These are phyloP conservation scores for Glutinoglossum americanum DNA, from an alignment of 495 filamentous ascomycete species.

Conservation along the genomic window DNA sequence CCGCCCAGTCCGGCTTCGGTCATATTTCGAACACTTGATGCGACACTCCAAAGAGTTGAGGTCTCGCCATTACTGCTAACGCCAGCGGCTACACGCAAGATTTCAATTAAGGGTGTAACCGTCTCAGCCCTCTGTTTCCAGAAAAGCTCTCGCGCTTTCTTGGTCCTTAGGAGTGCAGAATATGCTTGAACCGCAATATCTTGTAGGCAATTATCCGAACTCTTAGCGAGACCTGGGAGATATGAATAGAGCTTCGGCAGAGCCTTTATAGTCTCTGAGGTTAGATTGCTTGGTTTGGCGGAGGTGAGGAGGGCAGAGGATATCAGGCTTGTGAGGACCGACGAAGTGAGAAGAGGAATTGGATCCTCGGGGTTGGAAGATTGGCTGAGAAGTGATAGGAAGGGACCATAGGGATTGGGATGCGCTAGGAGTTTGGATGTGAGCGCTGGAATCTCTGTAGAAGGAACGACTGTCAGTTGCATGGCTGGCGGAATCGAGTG, in stretches of 20 bases:
- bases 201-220: constrained; percentile 67
- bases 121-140: constrained; percentile 77
- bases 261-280: constrained; percentile 43
- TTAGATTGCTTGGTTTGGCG: constrained; percentile 32
- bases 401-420: constrained; percentile 59
- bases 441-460: constrained; percentile 54
- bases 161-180: constrained; percentile 62
- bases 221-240: constrained; percentile 60
- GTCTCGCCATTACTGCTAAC: constrained; percentile 35
- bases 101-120: constrained; percentile 57
- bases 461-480: constrained; percentile 7
- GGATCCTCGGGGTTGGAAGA: constrained; percentile 65
- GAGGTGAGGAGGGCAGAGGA: constrained; percentile 39
- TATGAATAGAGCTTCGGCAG: constrained; percentile 74
- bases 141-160: constrained; percentile 56
- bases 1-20: constrained; percentile 47
- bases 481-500: not conserved
- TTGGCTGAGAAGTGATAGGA: constrained; percentile 66
- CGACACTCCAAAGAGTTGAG: constrained; percentile 47
- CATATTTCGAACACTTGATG: constrained; percentile 29
- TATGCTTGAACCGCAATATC: constrained; percentile 90
- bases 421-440: constrained; percentile 51
- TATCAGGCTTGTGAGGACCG: constrained; percentile 64
- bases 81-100: constrained; percentile 60
- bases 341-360: constrained; percentile 74